Conservation (phyloP, 2,329 filamentous ascomycete genomes). For the Beauveria pseudobassiana region DNA sequence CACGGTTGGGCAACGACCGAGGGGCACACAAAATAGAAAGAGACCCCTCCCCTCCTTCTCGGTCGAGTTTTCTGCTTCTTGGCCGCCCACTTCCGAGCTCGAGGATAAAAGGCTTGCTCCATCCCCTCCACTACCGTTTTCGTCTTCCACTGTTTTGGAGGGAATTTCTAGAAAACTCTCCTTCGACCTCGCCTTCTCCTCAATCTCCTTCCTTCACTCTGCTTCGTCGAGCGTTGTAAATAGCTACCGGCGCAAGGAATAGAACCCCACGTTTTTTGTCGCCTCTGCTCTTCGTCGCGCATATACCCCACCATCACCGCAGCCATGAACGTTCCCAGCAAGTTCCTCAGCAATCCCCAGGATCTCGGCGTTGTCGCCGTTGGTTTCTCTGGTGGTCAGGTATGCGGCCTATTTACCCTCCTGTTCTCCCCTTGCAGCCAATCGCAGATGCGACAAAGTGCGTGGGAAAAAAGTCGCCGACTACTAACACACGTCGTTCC, state of each 20-base stretch:
- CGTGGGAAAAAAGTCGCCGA: background rate
- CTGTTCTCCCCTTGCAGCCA: background rate
- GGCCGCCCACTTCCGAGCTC: slow-evolving; percentile 7
- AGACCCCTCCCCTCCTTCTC: background rate
- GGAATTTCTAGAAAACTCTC: background rate
- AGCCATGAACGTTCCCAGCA: slow-evolving; percentile 48
- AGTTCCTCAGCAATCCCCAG: slow-evolving; percentile 71
- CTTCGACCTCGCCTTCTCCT: background rate
- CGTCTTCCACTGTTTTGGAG: background rate
- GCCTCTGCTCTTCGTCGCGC: background rate
- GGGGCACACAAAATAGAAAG: background rate
- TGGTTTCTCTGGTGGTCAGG: slow-evolving; percentile 93
- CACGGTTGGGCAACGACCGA: background rate
- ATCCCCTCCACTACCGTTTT: background rate
- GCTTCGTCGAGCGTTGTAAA: background rate
- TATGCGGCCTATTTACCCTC: slow-evolving; percentile 33
- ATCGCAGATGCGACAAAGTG: background rate
- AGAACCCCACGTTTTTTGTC: background rate
- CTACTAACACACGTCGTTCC: slow-evolving; percentile 12
- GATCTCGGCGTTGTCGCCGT: slow-evolving; percentile 90
- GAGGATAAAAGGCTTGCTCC: slow-evolving; percentile 4
- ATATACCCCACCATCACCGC: background rate
- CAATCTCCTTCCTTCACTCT: background rate
- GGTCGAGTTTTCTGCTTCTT: background rate
- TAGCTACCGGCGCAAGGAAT: background rate